Evolutionary conservation across 1,284 basidiomycete species (phyloP), one percentile per base, ranked within the genome.

Genomic region (Melampsora larici-populina): DNA sequence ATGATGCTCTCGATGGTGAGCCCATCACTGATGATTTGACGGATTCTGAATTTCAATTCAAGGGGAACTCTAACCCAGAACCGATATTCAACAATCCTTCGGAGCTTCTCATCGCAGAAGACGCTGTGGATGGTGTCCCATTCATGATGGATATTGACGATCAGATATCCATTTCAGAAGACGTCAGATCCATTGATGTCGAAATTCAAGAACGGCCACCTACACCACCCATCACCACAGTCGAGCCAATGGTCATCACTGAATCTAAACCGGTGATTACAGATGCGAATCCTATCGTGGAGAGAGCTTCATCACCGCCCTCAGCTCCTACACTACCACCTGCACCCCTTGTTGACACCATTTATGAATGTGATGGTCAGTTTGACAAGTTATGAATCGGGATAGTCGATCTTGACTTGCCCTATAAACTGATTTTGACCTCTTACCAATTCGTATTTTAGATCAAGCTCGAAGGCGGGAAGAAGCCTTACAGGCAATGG

Each of bases 401-500:
- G 26, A n/a, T 9, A 46, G 13, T 68, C 48, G 11, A 9, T 36
- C 8, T 31, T 65, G 29, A n/a, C 36, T 64, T 60, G 31, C 2
- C 31, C 31, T 65, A 18, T 21, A 26, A 63, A 64, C 33, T 65
- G n/a, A 24, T n/a, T 24, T 51, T 55, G 49, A 18, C 6, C 18
- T 46, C 13, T 49, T 31, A 46, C 24, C 65, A 58, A 36, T 40
- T 24, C 18, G 60, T 69, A 40, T 9, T 36, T 18, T 29, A 78
- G 75, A 78, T 78, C 75, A 70, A n/a, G 75, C 70, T 55, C 67
- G 68, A 24, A 67, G 75, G 43, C 67, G 75, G 49, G 75, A 70
- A 33, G 86, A 87, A 58, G 86, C 87, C 2, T 85, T 88, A 81
- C 86, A 87, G 63, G 85, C 85, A 0, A 81, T 88, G 33, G 84